phyloP scores from a whole-genome alignment of 495 filamentous ascomycete genomes.

The Aspergillus hancockii region DNA sequence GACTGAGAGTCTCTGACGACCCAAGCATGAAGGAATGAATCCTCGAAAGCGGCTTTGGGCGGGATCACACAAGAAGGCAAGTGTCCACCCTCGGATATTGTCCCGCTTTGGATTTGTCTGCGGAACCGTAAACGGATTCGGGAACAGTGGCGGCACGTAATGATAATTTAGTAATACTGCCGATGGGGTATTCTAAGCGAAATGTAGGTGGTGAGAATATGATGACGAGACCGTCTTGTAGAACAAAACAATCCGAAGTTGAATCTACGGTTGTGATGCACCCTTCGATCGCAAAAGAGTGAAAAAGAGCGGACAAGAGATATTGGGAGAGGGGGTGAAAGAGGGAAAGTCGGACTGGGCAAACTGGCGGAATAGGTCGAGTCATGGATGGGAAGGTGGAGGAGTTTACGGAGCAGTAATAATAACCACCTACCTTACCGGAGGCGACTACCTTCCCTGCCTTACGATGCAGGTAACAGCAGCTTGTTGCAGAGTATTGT shows the following conservation, averaged over 20 bases:
- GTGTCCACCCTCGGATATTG: conserved; percentile 46
- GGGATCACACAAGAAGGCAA: conserved; percentile 29
- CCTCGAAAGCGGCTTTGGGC: conserved; percentile 39
- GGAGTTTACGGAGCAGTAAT: conserved; percentile 18
- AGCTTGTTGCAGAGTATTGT: neutral
- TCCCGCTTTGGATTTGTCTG: conserved; percentile 39
- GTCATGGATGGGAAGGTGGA: conserved; percentile 6
- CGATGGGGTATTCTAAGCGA: conserved; percentile 8
- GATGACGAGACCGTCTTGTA: neutral
- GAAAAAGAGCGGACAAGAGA: conserved; percentile 1
- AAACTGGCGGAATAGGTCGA: conserved; percentile 17
- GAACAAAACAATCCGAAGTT: neutral
- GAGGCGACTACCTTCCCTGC: neutral
- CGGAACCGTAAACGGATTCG: conserved; percentile 32
- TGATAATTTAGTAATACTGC: conserved; percentile 6
- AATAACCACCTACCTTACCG: conserved; percentile 5
- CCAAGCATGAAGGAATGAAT: conserved; percentile 12
- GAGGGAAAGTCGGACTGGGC: conserved; percentile 3
- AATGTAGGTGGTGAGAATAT: neutral
- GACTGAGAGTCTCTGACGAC: conserved; percentile 24
- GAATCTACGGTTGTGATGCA: neutral
- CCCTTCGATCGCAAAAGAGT: neutral
- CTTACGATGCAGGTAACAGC: neutral
- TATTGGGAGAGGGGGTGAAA: neutral
- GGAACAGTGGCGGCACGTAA: conserved; percentile 34